These are phyloP conservation scores for Aristolochia californica DNA, from an alignment of 164 flowering plant genomes.

Conservation along the genomic window DNA sequence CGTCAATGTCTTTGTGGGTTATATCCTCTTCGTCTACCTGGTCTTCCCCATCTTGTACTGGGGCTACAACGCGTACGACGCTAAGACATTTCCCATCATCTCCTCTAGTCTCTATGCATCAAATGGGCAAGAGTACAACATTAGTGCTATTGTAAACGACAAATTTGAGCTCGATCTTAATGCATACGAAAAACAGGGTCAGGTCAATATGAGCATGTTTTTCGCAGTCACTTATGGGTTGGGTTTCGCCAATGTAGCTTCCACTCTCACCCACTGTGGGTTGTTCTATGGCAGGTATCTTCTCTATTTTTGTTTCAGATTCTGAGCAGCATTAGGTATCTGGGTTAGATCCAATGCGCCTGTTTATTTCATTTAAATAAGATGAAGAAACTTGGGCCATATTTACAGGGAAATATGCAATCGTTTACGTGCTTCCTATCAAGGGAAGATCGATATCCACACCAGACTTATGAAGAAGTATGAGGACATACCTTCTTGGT, in stretches of 20 bases:
- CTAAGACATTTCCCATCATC: constrained; percentile 35
- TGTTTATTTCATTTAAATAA: not conserved
- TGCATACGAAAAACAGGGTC: constrained; percentile 27
- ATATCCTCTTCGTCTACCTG: constrained; percentile 21
- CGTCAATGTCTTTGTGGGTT: constrained; percentile 32
- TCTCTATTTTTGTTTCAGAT: not conserved
- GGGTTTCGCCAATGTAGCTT: constrained; percentile 46
- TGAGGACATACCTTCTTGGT: constrained; percentile 57
- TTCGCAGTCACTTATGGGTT: constrained; percentile 48
- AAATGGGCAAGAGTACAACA: constrained; percentile 26
- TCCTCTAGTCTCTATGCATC: constrained; percentile 31
- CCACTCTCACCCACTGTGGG: constrained; percentile 49
- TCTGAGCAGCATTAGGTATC: no score
- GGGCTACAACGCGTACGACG: constrained; percentile 26
- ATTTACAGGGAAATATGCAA: constrained; percentile 37
- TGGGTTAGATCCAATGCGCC: no score
- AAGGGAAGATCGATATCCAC: constrained; percentile 52
- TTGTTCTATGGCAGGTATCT: constrained; percentile 51
- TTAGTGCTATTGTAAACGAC: constrained; percentile 32
- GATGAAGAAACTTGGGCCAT: not conserved
- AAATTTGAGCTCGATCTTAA: constrained; percentile 34
- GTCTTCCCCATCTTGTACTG: constrained; percentile 32
- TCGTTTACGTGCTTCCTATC: constrained; percentile 20
- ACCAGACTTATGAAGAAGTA: constrained; percentile 68
- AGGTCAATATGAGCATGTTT: constrained; percentile 33